Evolutionary conservation across 1,284 basidiomycete genomes (phyloP).

Genomic region (Ganoderma leucocontextum): DNA sequence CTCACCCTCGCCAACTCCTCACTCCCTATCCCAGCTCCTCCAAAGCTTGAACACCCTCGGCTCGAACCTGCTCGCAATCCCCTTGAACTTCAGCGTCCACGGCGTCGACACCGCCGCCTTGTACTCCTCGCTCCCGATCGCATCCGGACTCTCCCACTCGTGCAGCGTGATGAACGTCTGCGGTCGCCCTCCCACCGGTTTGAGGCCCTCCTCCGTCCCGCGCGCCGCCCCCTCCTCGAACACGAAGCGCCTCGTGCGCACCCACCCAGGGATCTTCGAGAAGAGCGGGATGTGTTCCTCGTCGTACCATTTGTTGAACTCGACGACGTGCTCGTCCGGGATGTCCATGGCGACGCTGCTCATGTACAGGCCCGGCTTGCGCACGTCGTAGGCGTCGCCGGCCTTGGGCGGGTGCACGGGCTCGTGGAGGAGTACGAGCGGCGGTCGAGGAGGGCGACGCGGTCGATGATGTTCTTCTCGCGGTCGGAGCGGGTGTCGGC

Average conservation of each 20-base stretch:
- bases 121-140: conserved; percentile 37
- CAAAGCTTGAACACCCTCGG: conserved; percentile 20
- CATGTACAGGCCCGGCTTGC: conserved; percentile 41
- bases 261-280: conserved; percentile 44
- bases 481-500: conserved; percentile 57
- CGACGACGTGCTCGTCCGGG: conserved; percentile 46
- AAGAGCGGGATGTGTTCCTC: conserved; percentile 47
- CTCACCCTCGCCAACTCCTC: not conserved
- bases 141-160: conserved; percentile 41
- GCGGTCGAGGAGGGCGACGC: conserved; percentile 58
- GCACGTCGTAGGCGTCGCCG: conserved; percentile 39
- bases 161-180: conserved; percentile 46
- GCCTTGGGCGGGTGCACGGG: conserved; percentile 37
- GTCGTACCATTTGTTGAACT: conserved; percentile 50
- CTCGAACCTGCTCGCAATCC: conserved; percentile 6
- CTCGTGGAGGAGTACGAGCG: conserved; percentile 53
- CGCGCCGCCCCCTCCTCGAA: conserved; percentile 37
- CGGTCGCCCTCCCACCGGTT: conserved; percentile 30
- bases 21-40: conserved; percentile 23
- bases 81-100: conserved; percentile 41
- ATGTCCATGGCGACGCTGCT: conserved; percentile 45
- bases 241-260: conserved; percentile 44
- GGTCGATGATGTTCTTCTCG: conserved; percentile 56
- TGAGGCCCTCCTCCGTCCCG: conserved; percentile 24
- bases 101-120: conserved; percentile 41